phyloP scores from a whole-genome alignment of 495 filamentous ascomycete species.

The Aspergillus sclerotiicarbonarius region DNA sequence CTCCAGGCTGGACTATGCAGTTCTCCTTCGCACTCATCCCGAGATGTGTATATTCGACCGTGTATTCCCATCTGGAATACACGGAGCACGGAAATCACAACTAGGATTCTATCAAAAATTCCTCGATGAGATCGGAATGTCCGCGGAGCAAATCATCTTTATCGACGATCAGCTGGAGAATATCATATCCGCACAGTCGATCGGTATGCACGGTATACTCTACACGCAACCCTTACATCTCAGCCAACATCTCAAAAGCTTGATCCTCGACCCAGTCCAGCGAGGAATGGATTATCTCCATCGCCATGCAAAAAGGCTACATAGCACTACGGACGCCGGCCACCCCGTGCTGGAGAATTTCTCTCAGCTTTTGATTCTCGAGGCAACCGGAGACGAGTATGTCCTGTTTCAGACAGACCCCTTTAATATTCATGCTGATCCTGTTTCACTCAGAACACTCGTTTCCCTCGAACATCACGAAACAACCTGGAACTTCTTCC shows the following conservation, averaged over 20 bases:
- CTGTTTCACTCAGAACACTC: conserved; percentile 18
- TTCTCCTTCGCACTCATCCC: neutral
- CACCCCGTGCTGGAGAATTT: conserved; percentile 20
- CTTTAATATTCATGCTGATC: too few species aligned
- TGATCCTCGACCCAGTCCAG: neutral
- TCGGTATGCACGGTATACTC: conserved; percentile 2
- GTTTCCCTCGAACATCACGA: conserved; percentile 11
- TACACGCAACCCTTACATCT: neutral
- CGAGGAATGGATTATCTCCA: conserved; percentile 12
- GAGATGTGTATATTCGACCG: conserved; percentile 8
- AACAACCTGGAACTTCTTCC: conserved; percentile 19
- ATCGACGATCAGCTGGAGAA: conserved; percentile 11
- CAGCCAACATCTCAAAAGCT: neutral
- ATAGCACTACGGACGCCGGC: neutral
- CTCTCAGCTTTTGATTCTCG: conserved; percentile 19
- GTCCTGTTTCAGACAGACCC: too few species aligned
- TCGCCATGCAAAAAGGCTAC: neutral
- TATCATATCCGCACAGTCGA: neutral
- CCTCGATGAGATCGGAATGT: neutral
- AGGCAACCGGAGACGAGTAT: conserved; percentile 14
- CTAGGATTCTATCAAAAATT: conserved; percentile 8
- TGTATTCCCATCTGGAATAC: neutral
- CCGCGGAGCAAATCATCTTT: neutral
- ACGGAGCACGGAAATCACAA: conserved; percentile 7
- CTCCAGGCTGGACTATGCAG: neutral